phyloP scores from a whole-genome alignment of 2,329 filamentous ascomycete genomes.

The Fusarium anthophilum region DNA sequence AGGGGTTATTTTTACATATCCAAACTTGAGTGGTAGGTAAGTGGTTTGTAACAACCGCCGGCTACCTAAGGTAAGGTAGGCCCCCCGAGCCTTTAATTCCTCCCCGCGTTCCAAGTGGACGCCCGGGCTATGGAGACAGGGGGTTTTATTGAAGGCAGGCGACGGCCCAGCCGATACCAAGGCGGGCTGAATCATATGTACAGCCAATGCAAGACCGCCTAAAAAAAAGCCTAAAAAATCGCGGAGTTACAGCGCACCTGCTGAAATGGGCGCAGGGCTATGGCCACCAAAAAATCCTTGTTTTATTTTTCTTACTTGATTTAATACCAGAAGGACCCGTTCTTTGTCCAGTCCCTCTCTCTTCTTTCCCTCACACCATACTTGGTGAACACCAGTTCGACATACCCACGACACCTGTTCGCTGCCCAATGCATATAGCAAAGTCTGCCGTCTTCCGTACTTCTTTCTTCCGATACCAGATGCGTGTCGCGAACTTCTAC shows the following conservation, averaged over 20 bases:
- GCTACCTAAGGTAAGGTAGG: background rate
- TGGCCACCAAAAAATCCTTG: conserved; percentile 35
- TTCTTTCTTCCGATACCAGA: conserved; percentile 66
- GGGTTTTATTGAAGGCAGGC: background rate
- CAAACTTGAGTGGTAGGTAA: conserved; percentile 2
- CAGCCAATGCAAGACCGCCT: conserved; percentile 22
- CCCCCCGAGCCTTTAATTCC: conserved; percentile 28
- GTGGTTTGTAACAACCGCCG: conserved; percentile 10
- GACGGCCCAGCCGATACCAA: conserved; percentile 8
- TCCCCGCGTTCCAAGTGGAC: conserved; percentile 37
- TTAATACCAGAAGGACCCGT: conserved; percentile 33
- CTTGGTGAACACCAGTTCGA: conserved; percentile 40
- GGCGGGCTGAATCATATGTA: conserved; percentile 8
- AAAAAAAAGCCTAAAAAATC: conserved; percentile 31
- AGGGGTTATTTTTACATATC: conserved; percentile 35
- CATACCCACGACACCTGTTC: conserved; percentile 28
- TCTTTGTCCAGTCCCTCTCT: conserved; percentile 25
- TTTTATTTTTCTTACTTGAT: conserved; percentile 5
- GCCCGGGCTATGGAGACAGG: conserved; percentile 10
- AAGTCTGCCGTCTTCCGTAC: conserved; percentile 54
- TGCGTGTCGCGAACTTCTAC: conserved; percentile 61
- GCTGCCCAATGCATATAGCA: conserved; percentile 66
- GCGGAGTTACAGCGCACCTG: conserved; percentile 16
- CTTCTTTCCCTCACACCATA: conserved; percentile 40
- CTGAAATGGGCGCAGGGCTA: conserved; percentile 19